These are phyloP conservation scores for Termitomyces sp. DNA, from an alignment of 768 basidiomycete species.

Conservation along the genomic window DNA sequence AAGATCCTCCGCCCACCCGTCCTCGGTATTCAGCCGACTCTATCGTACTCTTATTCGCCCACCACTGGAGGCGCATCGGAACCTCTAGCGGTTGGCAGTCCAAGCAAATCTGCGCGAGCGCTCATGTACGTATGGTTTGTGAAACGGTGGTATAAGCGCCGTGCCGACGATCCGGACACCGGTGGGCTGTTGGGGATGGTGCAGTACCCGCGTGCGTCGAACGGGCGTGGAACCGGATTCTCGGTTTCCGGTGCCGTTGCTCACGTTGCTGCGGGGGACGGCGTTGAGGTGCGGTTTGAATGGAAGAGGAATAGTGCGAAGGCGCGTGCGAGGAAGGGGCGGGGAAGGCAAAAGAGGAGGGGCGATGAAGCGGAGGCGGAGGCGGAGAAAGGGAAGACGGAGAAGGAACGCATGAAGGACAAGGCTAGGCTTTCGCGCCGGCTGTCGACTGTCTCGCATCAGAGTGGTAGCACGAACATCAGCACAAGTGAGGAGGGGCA, in stretches of 20 bases:
- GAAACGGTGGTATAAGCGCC: constrained; percentile 66
- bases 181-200: constrained; percentile 35
- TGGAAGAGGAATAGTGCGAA: constrained; percentile 50
- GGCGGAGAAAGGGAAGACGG: constrained; percentile 5
- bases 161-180: constrained; percentile 27
- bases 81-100: constrained; percentile 1
- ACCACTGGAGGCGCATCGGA: constrained; percentile 17
- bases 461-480: constrained; percentile 28
- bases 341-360: constrained; percentile 18
- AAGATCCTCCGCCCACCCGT: constrained; percentile 30
- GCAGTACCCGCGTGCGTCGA: not conserved
- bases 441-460: constrained; percentile 34
- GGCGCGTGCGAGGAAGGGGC: constrained; percentile 28
- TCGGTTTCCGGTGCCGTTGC: not conserved
- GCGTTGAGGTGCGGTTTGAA: constrained; percentile 72
- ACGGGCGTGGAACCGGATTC: not conserved
- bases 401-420: not conserved
- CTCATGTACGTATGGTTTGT: constrained; percentile 74
- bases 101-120: constrained; percentile 11
- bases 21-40: constrained; percentile 64
- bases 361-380: constrained; percentile 12
- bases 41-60: constrained; percentile 38
- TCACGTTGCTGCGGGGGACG: constrained; percentile 22
- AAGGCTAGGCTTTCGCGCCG: constrained; percentile 35
- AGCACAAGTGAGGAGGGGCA: constrained; percentile 17